These are phyloP conservation scores for Geotrichum fermentans DNA, from an alignment of 1,139 yeast species.

Conservation along the genomic window DNA sequence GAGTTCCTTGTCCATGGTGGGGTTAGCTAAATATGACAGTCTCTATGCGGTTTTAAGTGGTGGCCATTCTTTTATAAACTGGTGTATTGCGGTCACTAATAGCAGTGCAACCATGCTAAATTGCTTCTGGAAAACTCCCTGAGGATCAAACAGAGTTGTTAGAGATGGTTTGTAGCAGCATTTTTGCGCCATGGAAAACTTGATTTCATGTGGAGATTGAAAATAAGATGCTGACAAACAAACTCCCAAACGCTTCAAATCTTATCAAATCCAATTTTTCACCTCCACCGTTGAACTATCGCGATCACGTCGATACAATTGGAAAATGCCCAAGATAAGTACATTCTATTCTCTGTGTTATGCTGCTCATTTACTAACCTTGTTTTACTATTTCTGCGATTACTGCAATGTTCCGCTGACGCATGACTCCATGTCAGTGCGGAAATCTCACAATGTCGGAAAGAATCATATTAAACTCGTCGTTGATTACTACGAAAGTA, in stretches of 20 bases:
- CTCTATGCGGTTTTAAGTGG: too few relatives aligned
- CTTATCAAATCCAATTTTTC: background rate
- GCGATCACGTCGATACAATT: constrained; percentile 1
- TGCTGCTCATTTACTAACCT: constrained; percentile 6
- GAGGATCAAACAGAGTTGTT: too few relatives aligned
- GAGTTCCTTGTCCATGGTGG: too few relatives aligned
- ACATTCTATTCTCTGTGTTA: too few relatives aligned
- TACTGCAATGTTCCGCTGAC: constrained; percentile 47
- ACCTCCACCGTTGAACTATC: background rate
- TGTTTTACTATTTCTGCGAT: constrained; percentile 17
- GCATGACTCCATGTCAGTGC: constrained; percentile 82
- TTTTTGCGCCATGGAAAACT: too few relatives aligned
- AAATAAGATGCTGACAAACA: background rate
- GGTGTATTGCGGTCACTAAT: too few relatives aligned
- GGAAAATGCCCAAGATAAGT: constrained; percentile 36
- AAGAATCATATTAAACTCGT: constrained; percentile 70
- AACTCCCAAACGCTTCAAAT: too few relatives aligned
- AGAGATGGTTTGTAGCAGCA: too few relatives aligned
- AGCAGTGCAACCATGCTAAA: too few relatives aligned
- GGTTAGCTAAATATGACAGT: too few relatives aligned
- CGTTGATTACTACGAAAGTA: constrained; percentile 67
- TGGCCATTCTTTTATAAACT: too few relatives aligned
- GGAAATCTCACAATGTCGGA: constrained; percentile 79
- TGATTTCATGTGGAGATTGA: constrained; percentile 12
- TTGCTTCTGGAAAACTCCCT: too few relatives aligned